Evolutionary conservation across 176 grass and related monocot genomes (phyloP), one percentile per base, ranked within the genome.

Genomic region (Thalia dealbata): DNA sequence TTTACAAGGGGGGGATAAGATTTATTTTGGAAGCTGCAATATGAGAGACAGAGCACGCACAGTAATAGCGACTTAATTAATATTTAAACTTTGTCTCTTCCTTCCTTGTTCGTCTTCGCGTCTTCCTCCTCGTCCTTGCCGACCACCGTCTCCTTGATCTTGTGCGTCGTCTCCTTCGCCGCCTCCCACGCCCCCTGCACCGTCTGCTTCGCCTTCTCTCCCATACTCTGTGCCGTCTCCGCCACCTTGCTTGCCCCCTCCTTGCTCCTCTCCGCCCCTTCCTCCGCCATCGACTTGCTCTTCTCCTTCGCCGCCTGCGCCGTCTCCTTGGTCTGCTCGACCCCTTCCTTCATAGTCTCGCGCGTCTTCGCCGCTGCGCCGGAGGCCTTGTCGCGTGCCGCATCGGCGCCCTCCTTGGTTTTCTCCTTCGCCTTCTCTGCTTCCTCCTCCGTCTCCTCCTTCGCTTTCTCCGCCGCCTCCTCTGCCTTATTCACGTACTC

Each of bases 141-240:
- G 3, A 50, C 26, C 61, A 84, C 72, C 50, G 26, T 76, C 6
- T 91, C 84, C 75, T 76, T 87, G 6, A 81, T 67, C 61, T 48
- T 58, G 43, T 80, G 55, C 24, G 65, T 76, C 0, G 85, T 78
- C 30, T 83, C 86, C 84, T 89, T 91, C 27, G 92, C 82, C 14
- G 66, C 64, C 61, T 77, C 89, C 84, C 87, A 87, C 19, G 81
- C 78, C 43, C 60, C 85, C 79, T 81, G 62, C 58, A 78, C 72
- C 29, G 75, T 67, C 64, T 87, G 79, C 71, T 89, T 89, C 27
- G 80, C 86, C 82, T 80, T 92, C 51, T 85, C 84, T 1, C 74
- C 75, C 8, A 88, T 9, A 0, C 71, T 76, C 63, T 88, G 73
- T 27, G 84, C 80, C 25, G 82, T 81, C 50, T 87, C 89, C 0